Conservation (phyloP, 331 rosid genomes). For the Malus hybrid region DNA sequence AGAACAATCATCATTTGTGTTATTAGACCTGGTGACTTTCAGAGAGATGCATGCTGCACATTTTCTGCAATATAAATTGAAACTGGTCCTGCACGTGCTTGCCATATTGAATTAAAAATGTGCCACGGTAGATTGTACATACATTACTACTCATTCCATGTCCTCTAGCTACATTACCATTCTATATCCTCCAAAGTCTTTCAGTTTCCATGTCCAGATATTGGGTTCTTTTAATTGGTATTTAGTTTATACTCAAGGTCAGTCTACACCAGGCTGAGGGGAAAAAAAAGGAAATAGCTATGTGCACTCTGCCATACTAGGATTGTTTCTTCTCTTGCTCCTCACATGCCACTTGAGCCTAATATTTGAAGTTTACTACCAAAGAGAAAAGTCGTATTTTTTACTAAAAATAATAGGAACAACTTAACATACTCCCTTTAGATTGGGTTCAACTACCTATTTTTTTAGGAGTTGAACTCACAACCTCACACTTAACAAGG, state of each 20-base stretch:
- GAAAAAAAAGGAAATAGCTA: background rate
- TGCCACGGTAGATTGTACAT: background rate
- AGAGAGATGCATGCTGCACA: constrained; percentile 7
- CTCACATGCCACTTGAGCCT: background rate
- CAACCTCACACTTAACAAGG: background rate
- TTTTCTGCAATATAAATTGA: background rate
- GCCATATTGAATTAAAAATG: constrained; percentile 1
- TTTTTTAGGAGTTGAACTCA: background rate
- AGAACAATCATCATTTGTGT: background rate
- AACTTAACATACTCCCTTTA: background rate
- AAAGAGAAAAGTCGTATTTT: background rate
- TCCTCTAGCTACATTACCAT: background rate
- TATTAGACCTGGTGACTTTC: constrained; percentile 10
- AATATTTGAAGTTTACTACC: background rate
- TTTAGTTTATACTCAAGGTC: background rate
- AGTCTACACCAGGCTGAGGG: background rate
- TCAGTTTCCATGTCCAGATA: background rate
- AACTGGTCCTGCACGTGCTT: constrained; percentile 1
- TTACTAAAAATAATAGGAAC: background rate
- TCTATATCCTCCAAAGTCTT: background rate
- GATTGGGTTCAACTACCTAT: background rate
- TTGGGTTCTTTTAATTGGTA: background rate
- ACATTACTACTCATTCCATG: background rate
- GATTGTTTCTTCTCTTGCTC: background rate
- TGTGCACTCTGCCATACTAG: background rate